Evolutionary conservation across 495 filamentous ascomycete genomes (phyloP).

Genomic region (Penicillium mononematosum): DNA sequence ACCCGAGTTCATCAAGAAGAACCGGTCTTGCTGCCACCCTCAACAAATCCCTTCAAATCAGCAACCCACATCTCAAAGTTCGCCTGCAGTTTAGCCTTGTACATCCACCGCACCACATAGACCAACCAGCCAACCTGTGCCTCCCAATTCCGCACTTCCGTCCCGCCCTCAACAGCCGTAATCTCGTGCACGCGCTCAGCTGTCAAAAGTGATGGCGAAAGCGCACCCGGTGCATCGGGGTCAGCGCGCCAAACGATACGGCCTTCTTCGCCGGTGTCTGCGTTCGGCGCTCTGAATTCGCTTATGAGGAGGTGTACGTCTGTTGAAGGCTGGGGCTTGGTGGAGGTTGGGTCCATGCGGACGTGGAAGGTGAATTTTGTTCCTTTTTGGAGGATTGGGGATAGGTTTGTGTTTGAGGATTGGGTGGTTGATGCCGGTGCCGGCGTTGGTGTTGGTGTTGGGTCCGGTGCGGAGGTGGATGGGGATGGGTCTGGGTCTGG

Average conservation of each 20-base stretch:
- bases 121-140: conserved; percentile 39
- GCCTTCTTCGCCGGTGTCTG: conserved; percentile 20
- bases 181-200: conserved; percentile 46
- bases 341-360: conserved; percentile 39
- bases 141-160: conserved; percentile 48
- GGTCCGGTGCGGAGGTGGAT: neutral
- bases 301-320: conserved; percentile 30
- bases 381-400: conserved; percentile 33
- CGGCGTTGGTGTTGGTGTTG: neutral
- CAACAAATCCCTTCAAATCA: conserved; percentile 40
- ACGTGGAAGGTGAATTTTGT: conserved; percentile 45
- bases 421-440: neutral
- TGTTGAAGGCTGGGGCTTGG: conserved; percentile 28
- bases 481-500: conserved; percentile 8
- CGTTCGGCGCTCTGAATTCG: conserved; percentile 31
- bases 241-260: conserved; percentile 42
- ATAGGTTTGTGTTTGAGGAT: conserved; percentile 4
- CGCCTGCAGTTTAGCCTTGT: conserved; percentile 28
- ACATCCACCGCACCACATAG: conserved; percentile 43
- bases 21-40: conserved; percentile 7
- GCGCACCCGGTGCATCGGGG: conserved; percentile 24
- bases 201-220: conserved; percentile 30
- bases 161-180: conserved; percentile 30
- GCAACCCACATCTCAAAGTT: conserved; percentile 43
- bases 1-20: neutral